Evolutionary conservation across 768 basidiomycete genomes (phyloP), one percentile per base, ranked within the genome.

Genomic region (Coprinopsis marcescibilis): DNA sequence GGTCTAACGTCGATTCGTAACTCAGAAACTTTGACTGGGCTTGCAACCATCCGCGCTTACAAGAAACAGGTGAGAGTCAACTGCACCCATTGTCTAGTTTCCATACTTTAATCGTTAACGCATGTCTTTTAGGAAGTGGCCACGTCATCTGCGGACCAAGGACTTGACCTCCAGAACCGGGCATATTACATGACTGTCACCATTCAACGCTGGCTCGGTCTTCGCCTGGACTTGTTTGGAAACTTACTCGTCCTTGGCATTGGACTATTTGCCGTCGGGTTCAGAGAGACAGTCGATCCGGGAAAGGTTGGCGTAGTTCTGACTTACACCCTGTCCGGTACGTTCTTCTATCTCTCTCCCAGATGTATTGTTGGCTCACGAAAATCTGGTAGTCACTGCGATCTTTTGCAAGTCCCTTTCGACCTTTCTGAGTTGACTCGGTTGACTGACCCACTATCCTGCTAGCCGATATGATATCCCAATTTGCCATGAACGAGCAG

Each of bases 231-330:
- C 51, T 61, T 83, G 21, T 75, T 83, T 21, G 81, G 76, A 1
- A 82, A 83, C 54, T 47, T 79, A 10, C 63, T 88, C 8, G 69
- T 87, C 17, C 67, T 88, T 14, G 81, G 82, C 0, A 84, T 89
- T 33, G 78, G 67, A 2, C 61, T 88, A 13, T 85, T 88, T 57
- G 83, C 80, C 1, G 77, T 77, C 8, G 76, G 78, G 3, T 78
- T 80, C 58, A 63, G 82, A 6, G 63, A 68, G 30, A 60, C 69
- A 0, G 73, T 49, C 2, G 15, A 43, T 23, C 48, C 48, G 13
- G 41, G 42, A 10, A 36, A 25, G 15, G 34, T 44, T n/a, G 46
- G 46, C 17, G 38, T 48, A 13, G 46, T 48, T 27, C 37, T 48
- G 3, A 19, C 38, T 14, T 8, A 32, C 29, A 32, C 29, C 8